phyloP scores from a whole-genome alignment of 805 yeast species.

The Brettanomyces bruxellensis region DNA sequence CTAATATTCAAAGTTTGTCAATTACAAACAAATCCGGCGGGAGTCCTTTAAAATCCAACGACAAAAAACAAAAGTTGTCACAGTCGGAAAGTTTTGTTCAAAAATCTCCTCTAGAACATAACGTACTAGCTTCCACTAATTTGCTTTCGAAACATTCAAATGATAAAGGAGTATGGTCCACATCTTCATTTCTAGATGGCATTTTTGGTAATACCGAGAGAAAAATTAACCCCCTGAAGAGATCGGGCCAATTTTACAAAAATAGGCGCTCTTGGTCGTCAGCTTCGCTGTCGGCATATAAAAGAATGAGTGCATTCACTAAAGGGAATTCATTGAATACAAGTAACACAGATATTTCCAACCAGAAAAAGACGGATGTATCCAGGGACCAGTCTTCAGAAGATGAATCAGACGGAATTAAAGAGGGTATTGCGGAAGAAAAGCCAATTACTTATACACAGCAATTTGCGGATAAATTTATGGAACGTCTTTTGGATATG shows the following conservation, averaged over 20 bases:
- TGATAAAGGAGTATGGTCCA: neutral
- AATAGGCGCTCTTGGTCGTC: neutral
- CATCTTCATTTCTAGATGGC: slow-evolving; percentile 10
- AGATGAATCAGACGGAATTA: neutral
- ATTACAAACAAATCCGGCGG: too few relatives aligned
- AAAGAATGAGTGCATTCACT: neutral
- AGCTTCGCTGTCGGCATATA: neutral
- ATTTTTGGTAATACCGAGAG: neutral
- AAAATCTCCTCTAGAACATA: neutral
- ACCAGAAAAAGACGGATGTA: neutral
- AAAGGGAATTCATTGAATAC: too few relatives aligned
- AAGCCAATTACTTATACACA: slow-evolving; percentile 1
- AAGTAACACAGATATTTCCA: too few relatives aligned
- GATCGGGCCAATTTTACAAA: neutral
- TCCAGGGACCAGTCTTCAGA: neutral
- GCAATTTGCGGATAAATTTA: slow-evolving; percentile 45
- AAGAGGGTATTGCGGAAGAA: neutral
- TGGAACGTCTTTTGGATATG: slow-evolving; percentile 64
- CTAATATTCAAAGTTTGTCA: too few relatives aligned
- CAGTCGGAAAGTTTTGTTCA: too few relatives aligned
- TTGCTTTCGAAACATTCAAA: neutral
- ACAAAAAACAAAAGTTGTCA: too few relatives aligned
- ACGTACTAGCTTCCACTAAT: neutral
- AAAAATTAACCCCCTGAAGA: neutral
- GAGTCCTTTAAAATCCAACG: too few relatives aligned